Conservation (phyloP, 129 eudicot genomes). For the Mikania micrantha region DNA sequence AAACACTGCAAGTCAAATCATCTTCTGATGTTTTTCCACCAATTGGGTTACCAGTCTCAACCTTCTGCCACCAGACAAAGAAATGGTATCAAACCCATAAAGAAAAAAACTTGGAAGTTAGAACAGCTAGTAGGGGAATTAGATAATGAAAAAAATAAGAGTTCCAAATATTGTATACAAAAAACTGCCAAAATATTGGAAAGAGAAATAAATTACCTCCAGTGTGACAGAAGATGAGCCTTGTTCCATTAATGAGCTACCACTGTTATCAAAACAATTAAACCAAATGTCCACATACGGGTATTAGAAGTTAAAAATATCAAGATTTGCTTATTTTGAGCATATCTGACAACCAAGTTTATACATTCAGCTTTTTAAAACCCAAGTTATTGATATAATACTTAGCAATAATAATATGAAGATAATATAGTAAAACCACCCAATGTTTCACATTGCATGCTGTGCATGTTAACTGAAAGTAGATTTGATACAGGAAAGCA, state of each 20-base stretch:
- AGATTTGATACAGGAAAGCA: neutral
- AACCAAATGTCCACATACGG: neutral
- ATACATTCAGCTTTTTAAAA: neutral
- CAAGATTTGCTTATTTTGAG: neutral
- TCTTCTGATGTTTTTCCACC: constrained; percentile 57
- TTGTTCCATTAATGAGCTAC: constrained; percentile 40
- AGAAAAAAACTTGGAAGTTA: neutral
- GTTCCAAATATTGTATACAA: neutral
- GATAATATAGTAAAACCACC: neutral
- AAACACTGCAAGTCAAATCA: constrained; percentile 85
- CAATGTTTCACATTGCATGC: neutral
- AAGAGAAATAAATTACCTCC: constrained; percentile 43
- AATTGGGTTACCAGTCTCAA: constrained; percentile 31
- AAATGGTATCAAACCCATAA: neutral
- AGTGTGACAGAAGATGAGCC: constrained; percentile 46
- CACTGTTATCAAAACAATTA: constrained; percentile 23
- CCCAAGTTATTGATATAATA: neutral
- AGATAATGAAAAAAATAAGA: neutral
- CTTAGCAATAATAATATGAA: neutral
- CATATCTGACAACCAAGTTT: constrained; percentile 8
- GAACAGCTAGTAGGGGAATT: neutral
- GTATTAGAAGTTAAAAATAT: neutral
- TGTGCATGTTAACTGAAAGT: neutral
- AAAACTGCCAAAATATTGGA: neutral
- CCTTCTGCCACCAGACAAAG: constrained; percentile 43